These are phyloP conservation scores for Rhipidocladum racemiflorum DNA, from an alignment of 176 grass and related monocot genomes.

Conservation along the genomic window DNA sequence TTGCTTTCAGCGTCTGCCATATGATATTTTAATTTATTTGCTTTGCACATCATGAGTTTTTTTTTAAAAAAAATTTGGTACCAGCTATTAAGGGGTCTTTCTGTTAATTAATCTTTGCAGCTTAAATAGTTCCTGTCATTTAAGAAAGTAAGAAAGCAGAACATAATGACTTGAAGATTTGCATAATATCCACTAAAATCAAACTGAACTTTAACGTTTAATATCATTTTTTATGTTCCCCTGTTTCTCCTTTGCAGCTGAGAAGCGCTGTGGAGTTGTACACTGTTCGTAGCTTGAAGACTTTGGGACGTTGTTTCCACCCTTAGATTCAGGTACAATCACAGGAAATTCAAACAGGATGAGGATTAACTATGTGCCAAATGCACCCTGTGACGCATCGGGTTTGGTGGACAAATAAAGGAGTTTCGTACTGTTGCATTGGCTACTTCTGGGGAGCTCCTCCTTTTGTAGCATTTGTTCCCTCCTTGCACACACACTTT, in stretches of 20 bases:
- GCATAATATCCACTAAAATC: neutral
- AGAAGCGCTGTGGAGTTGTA: neutral
- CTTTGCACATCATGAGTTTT: neutral
- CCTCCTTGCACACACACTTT: slow-evolving; percentile 14
- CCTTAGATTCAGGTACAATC: slow-evolving; percentile 6
- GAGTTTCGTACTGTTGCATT: slow-evolving; percentile 18
- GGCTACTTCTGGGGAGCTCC: slow-evolving; percentile 30
- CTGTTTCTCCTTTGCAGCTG: neutral
- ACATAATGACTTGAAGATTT: neutral
- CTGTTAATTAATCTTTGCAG: neutral
- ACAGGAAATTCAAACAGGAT: slow-evolving; percentile 9
- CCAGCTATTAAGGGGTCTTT: neutral
- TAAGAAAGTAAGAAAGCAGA: neutral
- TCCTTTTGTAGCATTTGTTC: slow-evolving; percentile 21
- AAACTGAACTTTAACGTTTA: neutral
- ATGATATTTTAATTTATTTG: neutral
- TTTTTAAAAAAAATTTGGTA: too few relatives aligned
- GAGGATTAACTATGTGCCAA: slow-evolving; percentile 23
- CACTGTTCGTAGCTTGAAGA: slow-evolving; percentile 6
- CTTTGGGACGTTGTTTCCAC: slow-evolving; percentile 8
- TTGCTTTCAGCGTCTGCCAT: neutral
- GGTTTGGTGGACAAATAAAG: slow-evolving; percentile 40
- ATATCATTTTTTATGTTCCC: slow-evolving; percentile 2
- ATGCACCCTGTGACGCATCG: slow-evolving; percentile 19
- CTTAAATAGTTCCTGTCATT: neutral